These are phyloP conservation scores for Colletotrichum tropicale DNA, from an alignment of 2,329 filamentous ascomycete genomes.

Conservation along the genomic window DNA sequence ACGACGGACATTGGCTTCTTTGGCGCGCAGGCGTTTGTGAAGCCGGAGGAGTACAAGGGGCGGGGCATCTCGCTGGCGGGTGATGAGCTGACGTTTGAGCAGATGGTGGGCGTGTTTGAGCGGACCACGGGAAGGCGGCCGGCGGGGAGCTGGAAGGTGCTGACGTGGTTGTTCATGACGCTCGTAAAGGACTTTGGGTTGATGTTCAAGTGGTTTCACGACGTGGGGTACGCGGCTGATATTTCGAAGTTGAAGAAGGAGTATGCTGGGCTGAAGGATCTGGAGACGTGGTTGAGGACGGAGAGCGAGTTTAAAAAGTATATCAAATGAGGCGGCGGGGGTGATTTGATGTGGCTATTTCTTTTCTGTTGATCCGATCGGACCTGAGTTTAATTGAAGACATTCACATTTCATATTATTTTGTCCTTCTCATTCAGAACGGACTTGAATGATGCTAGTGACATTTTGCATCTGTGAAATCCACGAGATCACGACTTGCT, in stretches of 20 bases:
- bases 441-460: fast-evolving
- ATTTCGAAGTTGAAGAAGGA: conserved; percentile 29
- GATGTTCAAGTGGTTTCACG: conserved; percentile 42
- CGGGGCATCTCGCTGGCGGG: conserved; percentile 41
- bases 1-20: conserved; percentile 43
- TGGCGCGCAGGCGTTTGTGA: conserved; percentile 37
- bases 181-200: conserved; percentile 34
- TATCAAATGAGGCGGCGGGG: background rate
- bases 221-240: conserved; percentile 39
- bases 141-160: conserved; percentile 32
- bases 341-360: background rate
- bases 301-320: conserved; percentile 59
- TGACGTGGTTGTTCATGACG: conserved; percentile 28
- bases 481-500: too few relatives aligned
- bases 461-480: too few relatives aligned
- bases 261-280: conserved; percentile 30
- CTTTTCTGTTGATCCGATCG: background rate
- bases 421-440: too few relatives aligned
- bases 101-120: conserved; percentile 35
- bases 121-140: conserved; percentile 30
- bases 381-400: background rate
- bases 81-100: conserved; percentile 39
- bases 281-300: conserved; percentile 50
- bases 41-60: conserved; percentile 33
- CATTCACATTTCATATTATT: background rate